Evolutionary conservation across 2,329 filamentous ascomycete genomes (phyloP), one percentile per base, ranked within the genome.

Genomic region (Penicillium thymicola): DNA sequence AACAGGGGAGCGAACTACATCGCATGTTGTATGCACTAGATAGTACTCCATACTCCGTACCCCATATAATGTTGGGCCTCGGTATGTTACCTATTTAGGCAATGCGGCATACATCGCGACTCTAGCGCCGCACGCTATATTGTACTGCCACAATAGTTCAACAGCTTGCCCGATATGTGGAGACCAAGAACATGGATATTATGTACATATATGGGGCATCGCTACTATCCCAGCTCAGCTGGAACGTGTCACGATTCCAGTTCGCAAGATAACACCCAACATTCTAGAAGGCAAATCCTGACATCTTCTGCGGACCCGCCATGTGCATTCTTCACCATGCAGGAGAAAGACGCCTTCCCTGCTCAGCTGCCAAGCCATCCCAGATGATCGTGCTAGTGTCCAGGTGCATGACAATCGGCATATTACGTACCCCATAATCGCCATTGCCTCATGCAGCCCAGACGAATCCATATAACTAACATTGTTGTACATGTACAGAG

Each of bases 271-370:
- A 37, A 21, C 8, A 27, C 11, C 30, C 14, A 46, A 23, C 30
- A 52, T 45, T 43, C 40, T 45, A 23, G 49, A 32, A 30, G 28
- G 23, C 30, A 28, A 52, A 27, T 45, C n/a, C 40, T 25, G 49
- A 21, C 27, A 34, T 51, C n/a, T 41, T 18, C 48, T 3, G 6
- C 14, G 8, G 18, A 27, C 14, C 38, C 6, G n/a, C 40, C 40
- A 37, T 34, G 30, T 45, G 49, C 30, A 52, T 45, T 52, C 40
- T 52, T 52, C 49, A 45, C 28, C 38, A 43, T 44, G 49, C 49
- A 45, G 49, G 37, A 51, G 16, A 34, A 32, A 44, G 14, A 25
- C 30, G n/a, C 1, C 27, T 28, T 25, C 8, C 18, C 25, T 32
- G 8, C 16, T 27, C 49, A 36, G 40, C 38, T 44, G 49, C 49